Evolutionary conservation across 768 basidiomycete species (phyloP).

Genomic region (Rubroboletus pulcherrimus): DNA sequence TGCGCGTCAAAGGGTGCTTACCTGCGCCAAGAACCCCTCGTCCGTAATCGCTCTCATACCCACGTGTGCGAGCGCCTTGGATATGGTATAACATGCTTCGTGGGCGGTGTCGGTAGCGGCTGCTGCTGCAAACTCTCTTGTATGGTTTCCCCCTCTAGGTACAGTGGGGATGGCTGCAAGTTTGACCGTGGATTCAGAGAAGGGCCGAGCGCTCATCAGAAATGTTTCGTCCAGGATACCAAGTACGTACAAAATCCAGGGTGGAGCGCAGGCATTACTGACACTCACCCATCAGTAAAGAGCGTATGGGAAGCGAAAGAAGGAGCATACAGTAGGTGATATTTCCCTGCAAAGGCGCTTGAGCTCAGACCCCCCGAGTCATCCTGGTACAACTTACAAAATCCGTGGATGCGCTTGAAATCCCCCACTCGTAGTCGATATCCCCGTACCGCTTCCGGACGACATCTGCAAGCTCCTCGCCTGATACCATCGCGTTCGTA

Average conservation of each 20-base stretch:
- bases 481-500: conserved; percentile 32
- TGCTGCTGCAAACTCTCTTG: conserved; percentile 58
- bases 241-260: conserved; percentile 51
- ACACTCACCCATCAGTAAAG: conserved; percentile 2
- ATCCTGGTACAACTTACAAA: conserved; percentile 50
- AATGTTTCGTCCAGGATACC: background rate
- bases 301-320: background rate
- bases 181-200: background rate
- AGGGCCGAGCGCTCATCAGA: background rate
- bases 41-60: conserved; percentile 71
- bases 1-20: conserved; percentile 17
- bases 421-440: conserved; percentile 65
- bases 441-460: conserved; percentile 57
- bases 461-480: conserved; percentile 60
- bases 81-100: conserved; percentile 59
- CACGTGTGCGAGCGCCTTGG: conserved; percentile 67
- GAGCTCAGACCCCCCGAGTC: background rate
- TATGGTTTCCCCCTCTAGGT: conserved; percentile 74
- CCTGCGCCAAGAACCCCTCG: conserved; percentile 56
- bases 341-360: conserved; percentile 36
- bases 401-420: conserved; percentile 72
- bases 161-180: conserved; percentile 69
- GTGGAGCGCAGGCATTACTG: conserved; percentile 64
- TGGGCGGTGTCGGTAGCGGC: conserved; percentile 62
- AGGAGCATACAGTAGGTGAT: conserved; percentile 60